Base-by-base conservation (phyloP, 306 rosid genomes). In the Trifolium pratense region DNA sequence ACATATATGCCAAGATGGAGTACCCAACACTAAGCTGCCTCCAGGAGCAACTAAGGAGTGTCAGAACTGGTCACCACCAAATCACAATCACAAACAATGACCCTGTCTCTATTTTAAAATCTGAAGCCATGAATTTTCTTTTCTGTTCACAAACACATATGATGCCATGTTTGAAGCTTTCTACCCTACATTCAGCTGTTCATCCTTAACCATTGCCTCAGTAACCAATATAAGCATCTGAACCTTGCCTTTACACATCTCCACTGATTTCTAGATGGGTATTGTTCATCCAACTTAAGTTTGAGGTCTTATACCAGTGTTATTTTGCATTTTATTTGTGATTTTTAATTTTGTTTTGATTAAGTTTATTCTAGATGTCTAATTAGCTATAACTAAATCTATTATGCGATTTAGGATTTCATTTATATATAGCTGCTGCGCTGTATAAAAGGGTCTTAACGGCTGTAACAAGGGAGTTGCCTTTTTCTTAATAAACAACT, bases 111-210 rank as follows among this genome's bases (percentile, higher is more conserved):
- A 26, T 26, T 26, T 58, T 17, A 58, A 58, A 58, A 29, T 26
- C 20, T 26, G 1, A 58, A 58, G 65, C 39, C 39, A 7, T 26
- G 39, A 26, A 29, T 14, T 14, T 58, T 2, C 12, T 14, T 6
- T 58, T 14, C 39, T 25, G 65, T 58, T 26, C 5, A 14, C 40
- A 58, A 25, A 57, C 14, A 58, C 1, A 17, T 7, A 6, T 1
- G 65, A 59, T 26, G 65, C 40, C 18, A 59, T 59, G 39, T 59
- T 29, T 29, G 18, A 29, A 59, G 65, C 65, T 1, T 15, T 59
- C 65, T 14, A 59, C 12, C 20, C 18, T 29, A 9, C 17, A 3
- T 58, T 58, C 37, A 26, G 37, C 5, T 7, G 17, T 26, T 14
- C 16, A 58, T 58, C 16, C n/a, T 16, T 56, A 23, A 21, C 60